Percentiles rank a stretch among this genome's conserved stretches.
phyloP scores from a whole-genome alignment of 1,284 basidiomycete genomes.

The Sparassis latifolia region DNA sequence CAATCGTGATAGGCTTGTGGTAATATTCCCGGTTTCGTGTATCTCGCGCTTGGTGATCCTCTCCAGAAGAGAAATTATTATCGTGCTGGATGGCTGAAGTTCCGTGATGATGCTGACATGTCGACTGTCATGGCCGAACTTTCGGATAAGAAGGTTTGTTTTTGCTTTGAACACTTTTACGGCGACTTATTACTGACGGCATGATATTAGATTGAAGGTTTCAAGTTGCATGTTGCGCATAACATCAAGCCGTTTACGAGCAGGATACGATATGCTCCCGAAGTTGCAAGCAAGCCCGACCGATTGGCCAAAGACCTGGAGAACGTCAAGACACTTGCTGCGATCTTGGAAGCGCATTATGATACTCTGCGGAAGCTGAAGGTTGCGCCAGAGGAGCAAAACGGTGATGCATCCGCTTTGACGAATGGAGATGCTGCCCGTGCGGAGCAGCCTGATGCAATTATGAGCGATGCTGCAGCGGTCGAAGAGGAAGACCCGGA shows the following conservation, averaged over 20 bases:
- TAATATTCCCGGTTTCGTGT: constrained; percentile 63
- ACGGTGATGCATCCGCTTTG: constrained; percentile 10
- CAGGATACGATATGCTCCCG: constrained; percentile 72
- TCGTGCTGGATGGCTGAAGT: constrained; percentile 88
- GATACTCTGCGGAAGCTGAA: constrained; percentile 43
- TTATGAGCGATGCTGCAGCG: constrained; percentile 36
- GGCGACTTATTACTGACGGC: constrained; percentile 5
- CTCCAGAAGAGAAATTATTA: constrained; percentile 86
- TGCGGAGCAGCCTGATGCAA: constrained; percentile 32
- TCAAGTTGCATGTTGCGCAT: constrained; percentile 85
- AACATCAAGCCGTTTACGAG: constrained; percentile 76
- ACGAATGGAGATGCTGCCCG: constrained; percentile 13
- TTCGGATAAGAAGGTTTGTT: constrained; percentile 74
- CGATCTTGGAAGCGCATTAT: constrained; percentile 67
- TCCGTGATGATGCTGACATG: constrained; percentile 80
- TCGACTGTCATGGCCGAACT: constrained; percentile 62
- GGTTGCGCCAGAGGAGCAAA: constrained; percentile 19
- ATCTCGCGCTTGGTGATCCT: constrained; percentile 87
- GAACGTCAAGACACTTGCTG: constrained; percentile 65
- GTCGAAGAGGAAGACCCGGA: constrained; percentile 50
- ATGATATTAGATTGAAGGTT: constrained; percentile 73
- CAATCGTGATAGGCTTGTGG: constrained; percentile 45
- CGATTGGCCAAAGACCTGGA: constrained; percentile 74
- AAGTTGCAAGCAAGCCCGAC: constrained; percentile 72
- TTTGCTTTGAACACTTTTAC: constrained; percentile 1